phyloP scores from a whole-genome alignment of 1,284 basidiomycete genomes.

The Leccinum subrobustum region DNA sequence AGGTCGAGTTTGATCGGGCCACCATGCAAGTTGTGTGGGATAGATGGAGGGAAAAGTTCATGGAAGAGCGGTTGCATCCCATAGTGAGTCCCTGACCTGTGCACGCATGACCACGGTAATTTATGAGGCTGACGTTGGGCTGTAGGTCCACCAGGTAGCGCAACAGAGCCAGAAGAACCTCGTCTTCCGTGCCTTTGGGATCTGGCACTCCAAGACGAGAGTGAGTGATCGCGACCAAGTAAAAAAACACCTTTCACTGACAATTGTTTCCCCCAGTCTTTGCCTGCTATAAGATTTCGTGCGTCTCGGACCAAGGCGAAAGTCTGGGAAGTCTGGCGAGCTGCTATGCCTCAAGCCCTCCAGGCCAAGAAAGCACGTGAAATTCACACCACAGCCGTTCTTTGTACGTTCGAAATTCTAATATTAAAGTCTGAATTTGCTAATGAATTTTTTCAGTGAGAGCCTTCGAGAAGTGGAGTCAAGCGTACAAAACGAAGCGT shows the following conservation, averaged over 20 bases:
- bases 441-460: conserved; percentile 43
- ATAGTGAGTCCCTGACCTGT: conserved; percentile 45
- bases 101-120: background rate
- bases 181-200: conserved; percentile 62
- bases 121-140: conserved; percentile 8
- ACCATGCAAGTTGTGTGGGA: conserved; percentile 63
- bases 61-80: conserved; percentile 59
- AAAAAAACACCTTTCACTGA: conserved; percentile 14
- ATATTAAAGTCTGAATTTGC: conserved; percentile 5
- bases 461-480: conserved; percentile 61
- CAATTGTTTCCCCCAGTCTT: conserved; percentile 44
- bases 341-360: conserved; percentile 65
- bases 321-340: conserved; percentile 64
- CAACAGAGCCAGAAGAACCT: conserved; percentile 57
- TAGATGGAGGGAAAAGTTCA: conserved; percentile 70
- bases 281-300: conserved; percentile 74
- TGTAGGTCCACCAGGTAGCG: conserved; percentile 60
- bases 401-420: conserved; percentile 48
- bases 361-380: conserved; percentile 66
- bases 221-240: conserved; percentile 38
- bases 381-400: conserved; percentile 48
- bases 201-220: conserved; percentile 73
- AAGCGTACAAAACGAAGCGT: conserved; percentile 64
- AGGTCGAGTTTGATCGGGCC: conserved; percentile 56
- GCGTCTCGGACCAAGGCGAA: conserved; percentile 57